phyloP scores from a whole-genome alignment of 106 monocot species.

The Apostasia ramifera region DNA sequence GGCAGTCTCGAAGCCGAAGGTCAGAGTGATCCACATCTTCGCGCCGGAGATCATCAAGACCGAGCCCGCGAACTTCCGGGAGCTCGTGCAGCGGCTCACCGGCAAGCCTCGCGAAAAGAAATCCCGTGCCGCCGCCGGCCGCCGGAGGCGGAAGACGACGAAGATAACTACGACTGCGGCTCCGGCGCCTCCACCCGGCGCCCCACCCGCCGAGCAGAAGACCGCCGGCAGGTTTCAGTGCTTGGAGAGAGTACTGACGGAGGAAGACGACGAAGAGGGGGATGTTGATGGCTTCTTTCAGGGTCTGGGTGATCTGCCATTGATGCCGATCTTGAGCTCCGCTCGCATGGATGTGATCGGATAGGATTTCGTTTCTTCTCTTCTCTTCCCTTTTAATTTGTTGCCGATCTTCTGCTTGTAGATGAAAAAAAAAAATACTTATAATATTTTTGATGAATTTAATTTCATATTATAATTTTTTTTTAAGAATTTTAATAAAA shows the following conservation, averaged over 20 bases:
- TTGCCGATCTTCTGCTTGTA: too few species aligned
- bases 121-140: neutral
- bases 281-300: slow-evolving; percentile 12
- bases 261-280: neutral
- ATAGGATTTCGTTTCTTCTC: neutral
- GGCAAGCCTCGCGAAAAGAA: slow-evolving; percentile 18
- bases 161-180: too few species aligned
- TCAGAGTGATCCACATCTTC: slow-evolving; percentile 37
- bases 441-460: too few species aligned
- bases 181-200: neutral
- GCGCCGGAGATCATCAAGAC: slow-evolving; percentile 63
- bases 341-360: neutral
- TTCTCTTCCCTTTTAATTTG: too few species aligned
- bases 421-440: too few species aligned
- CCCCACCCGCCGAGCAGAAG: neutral
- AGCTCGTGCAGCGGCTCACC: slow-evolving; percentile 50
- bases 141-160: neutral
- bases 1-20: slow-evolving; percentile 22
- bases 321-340: neutral
- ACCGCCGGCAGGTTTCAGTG: neutral
- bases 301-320: neutral
- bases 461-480: too few species aligned
- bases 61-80: slow-evolving; percentile 38
- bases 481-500: too few species aligned
- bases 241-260: neutral